phyloP scores from a whole-genome alignment of 2,329 filamentous ascomycete genomes.

The Aspergillus floridensis region DNA sequence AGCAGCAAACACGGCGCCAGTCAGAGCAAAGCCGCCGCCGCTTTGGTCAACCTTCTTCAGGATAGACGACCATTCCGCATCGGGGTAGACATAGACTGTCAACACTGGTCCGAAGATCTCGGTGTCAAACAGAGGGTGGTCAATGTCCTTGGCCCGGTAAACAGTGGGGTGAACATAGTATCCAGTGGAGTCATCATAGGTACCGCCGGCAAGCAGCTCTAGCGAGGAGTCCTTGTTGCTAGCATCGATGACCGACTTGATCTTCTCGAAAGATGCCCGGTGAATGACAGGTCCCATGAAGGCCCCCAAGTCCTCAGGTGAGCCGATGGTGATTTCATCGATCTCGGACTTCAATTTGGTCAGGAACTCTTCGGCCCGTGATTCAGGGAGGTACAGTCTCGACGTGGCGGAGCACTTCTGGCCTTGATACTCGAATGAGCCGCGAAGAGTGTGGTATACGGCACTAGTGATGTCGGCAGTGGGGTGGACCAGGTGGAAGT shows the following conservation, averaged over 20 bases:
- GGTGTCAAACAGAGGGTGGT: constrained; percentile 68
- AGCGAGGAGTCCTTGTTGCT: constrained; percentile 70
- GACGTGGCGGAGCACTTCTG: constrained; percentile 86
- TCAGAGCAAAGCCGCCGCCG: constrained; percentile 36
- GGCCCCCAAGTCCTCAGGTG: constrained; percentile 46
- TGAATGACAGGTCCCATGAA: constrained; percentile 87
- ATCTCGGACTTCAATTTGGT: constrained; percentile 63
- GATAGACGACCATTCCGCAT: constrained; percentile 59
- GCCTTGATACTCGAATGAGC: constrained; percentile 83
- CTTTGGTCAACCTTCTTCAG: constrained; percentile 46
- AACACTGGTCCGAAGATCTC: constrained; percentile 81
- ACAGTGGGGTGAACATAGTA: constrained; percentile 80
- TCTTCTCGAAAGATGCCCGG: constrained; percentile 72
- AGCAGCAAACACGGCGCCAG: constrained; percentile 40
- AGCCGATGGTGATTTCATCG: constrained; percentile 65
- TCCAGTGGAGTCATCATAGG: constrained; percentile 70
- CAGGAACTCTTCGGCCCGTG: constrained; percentile 69
- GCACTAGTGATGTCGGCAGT: constrained; percentile 74
- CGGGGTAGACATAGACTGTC: constrained; percentile 72
- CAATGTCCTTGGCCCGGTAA: constrained; percentile 67
- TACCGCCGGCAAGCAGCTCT: constrained; percentile 69
- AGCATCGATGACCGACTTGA: constrained; percentile 70
- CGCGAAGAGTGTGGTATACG: constrained; percentile 74
- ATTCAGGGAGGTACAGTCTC: constrained; percentile 71
- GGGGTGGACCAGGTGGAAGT: constrained; percentile 78